A percentile compares a stretch with the other conserved stretches of the same genome.
These are phyloP conservation scores for Eucommia ulmoides DNA, from an alignment of 257 asterid species.

Conservation along the genomic window DNA sequence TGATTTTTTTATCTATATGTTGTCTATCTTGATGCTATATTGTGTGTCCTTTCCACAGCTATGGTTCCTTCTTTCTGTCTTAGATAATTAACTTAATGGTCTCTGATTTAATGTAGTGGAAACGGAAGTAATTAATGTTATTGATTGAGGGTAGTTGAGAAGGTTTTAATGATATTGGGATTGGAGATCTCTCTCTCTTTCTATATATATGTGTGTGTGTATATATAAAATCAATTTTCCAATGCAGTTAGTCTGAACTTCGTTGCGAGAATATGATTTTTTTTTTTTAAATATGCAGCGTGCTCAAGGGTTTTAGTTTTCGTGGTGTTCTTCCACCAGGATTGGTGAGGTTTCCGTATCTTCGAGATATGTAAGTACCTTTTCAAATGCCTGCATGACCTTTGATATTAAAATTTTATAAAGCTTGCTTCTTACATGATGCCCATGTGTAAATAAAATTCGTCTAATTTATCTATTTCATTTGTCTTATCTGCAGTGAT, in stretches of 20 bases:
- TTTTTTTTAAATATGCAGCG: conserved; percentile 37
- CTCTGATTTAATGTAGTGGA: neutral
- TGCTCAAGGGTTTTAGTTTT: conserved; percentile 57
- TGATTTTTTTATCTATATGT: too few relatives aligned
- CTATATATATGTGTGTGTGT: too few relatives aligned
- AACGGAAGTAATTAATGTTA: neutral
- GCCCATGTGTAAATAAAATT: neutral
- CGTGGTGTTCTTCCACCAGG: conserved; percentile 68
- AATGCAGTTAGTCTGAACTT: too few relatives aligned
- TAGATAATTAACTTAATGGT: neutral
- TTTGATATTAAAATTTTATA: conserved; percentile 4
- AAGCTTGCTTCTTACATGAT: conserved; percentile 4
- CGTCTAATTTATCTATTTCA: conserved; percentile 2
- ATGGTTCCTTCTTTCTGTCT: neutral
- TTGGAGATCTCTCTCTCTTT: too few relatives aligned
- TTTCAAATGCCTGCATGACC: conserved; percentile 3
- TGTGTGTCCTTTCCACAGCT: neutral
- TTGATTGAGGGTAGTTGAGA: neutral
- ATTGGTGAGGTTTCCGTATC: conserved; percentile 49
- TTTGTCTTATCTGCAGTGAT: conserved; percentile 40
- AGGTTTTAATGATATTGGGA: neutral
- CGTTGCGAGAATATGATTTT: too few relatives aligned
- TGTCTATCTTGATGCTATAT: too few relatives aligned
- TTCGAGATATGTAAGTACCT: conserved; percentile 47
- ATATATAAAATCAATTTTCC: too few relatives aligned